Evolutionary conservation across 306 rosid genomes (phyloP).

Genomic region (Cucurbita argyrosperma): DNA sequence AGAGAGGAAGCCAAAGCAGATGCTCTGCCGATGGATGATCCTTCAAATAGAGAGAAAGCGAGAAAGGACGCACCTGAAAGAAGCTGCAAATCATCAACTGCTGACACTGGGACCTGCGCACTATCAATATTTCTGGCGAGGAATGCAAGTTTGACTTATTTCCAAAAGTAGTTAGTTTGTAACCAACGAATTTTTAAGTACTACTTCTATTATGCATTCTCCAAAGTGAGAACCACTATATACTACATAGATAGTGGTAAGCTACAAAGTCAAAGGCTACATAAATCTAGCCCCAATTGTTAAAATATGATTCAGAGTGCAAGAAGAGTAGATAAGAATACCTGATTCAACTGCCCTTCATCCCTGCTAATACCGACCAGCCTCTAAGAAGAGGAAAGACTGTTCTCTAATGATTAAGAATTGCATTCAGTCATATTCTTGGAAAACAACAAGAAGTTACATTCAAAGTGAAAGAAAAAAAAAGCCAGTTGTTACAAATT

Average conservation of each 20-base stretch:
- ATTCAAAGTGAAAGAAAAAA: not conserved
- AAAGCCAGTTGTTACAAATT: not conserved
- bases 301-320: not conserved
- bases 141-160: conserved; percentile 2
- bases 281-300: not conserved
- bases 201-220: not conserved
- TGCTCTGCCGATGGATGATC: not conserved
- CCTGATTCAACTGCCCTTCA: not conserved
- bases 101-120: conserved; percentile 9
- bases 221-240: conserved; percentile 5
- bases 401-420: not conserved
- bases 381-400: not conserved
- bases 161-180: not conserved
- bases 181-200: not conserved
- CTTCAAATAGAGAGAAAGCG: not conserved
- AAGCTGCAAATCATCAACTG: conserved; percentile 5
- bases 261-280: conserved; percentile 1
- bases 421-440: not conserved
- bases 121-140: not conserved
- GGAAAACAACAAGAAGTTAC: not conserved
- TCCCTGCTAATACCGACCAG: not conserved
- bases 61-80: not conserved
- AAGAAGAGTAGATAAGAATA: not conserved
- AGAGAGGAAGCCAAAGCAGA: conserved; percentile 3
- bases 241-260: not conserved